Percentiles rank a stretch among this genome's conserved stretches.
phyloP scores from a whole-genome alignment of 305 asterid genomes.

The Fraxinus angustifolia region DNA sequence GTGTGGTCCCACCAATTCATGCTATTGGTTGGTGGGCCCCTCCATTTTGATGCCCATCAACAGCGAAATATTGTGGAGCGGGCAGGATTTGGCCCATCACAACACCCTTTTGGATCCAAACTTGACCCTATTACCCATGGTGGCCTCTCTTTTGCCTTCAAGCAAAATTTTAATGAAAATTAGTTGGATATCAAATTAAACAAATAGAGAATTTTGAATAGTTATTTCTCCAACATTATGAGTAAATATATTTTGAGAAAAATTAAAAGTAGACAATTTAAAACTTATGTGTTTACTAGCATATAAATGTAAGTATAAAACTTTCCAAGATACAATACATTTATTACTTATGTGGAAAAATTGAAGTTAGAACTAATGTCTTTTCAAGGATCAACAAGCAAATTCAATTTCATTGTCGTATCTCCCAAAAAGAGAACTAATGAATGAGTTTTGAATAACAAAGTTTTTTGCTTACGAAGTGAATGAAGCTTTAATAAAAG shows the following conservation, averaged over 20 bases:
- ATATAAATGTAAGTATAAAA: not conserved
- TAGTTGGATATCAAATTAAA: not conserved
- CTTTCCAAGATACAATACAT: not conserved
- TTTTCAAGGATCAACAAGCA: not conserved
- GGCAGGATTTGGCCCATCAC: conserved; percentile 27
- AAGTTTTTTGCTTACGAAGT: not conserved
- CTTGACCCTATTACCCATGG: not conserved
- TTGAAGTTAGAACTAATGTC: not conserved
- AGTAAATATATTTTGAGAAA: not conserved
- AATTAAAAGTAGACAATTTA: not conserved
- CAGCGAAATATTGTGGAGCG: conserved; percentile 29
- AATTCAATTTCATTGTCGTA: not conserved
- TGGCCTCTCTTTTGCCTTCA: conserved; percentile 4
- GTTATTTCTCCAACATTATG: not conserved
- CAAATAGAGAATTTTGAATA: not conserved
- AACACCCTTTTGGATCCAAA: conserved; percentile 33
- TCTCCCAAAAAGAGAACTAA: not conserved
- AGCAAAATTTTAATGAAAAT: not conserved
- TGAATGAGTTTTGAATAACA: not conserved
- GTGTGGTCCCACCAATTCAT: conserved; percentile 18
- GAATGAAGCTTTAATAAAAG: not conserved
- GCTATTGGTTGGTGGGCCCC: conserved; percentile 25
- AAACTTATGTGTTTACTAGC: not conserved
- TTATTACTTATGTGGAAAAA: not conserved
- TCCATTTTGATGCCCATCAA: not conserved